Base-by-base conservation (phyloP, 2,329 filamentous ascomycete species). In the Falciphora oryzae region DNA sequence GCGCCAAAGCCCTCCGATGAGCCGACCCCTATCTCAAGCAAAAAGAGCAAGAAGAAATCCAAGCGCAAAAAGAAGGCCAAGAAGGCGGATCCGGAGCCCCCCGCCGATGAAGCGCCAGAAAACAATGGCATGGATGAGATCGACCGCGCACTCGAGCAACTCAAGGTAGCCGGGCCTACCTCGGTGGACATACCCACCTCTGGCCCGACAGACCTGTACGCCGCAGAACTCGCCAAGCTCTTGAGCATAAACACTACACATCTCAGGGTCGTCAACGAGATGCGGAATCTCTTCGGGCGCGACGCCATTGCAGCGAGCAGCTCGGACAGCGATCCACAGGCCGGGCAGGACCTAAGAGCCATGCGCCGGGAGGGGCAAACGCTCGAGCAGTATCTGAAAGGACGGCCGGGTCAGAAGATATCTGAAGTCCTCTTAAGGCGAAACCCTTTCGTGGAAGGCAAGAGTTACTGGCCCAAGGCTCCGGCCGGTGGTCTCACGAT, bases 201-300 rank as follows among this genome's bases (percentile, higher is more conserved):
- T 1, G 64, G 64, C 14, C 31, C 65, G 6, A 66, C 63, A 31
- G 69, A 65, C 16, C 25, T 70, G 5, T 76, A 75, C 64, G 72
- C 66, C 32, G 59, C 64, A 7, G 65, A 67, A 59, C 65, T 70
- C 27, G 66, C 69, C 10, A 67, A 69, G 35, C 76, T 85, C 8
- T 74, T 86, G 2, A 74, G 77, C 35, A 79, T 85, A 70, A 83
- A 83, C 69, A 85, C 88, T 0, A 85, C 90, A 69, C 86, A 93
- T 70, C 83, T 99, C 14, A 93, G 94, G 73, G 91, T 91, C 10
- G 82, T 89, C 50, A 96, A 97, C 71, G 95, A 99, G 78, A 97
- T 99, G 92, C 89, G 83, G 62, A 79, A 78, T 35, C 75, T 87
- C 2, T 87, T 83, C 74, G 85, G 81, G 8, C 79, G 78, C 68